These are phyloP conservation scores for Hippophae gyantsensis DNA, from an alignment of 306 rosid genomes.

Conservation along the genomic window DNA sequence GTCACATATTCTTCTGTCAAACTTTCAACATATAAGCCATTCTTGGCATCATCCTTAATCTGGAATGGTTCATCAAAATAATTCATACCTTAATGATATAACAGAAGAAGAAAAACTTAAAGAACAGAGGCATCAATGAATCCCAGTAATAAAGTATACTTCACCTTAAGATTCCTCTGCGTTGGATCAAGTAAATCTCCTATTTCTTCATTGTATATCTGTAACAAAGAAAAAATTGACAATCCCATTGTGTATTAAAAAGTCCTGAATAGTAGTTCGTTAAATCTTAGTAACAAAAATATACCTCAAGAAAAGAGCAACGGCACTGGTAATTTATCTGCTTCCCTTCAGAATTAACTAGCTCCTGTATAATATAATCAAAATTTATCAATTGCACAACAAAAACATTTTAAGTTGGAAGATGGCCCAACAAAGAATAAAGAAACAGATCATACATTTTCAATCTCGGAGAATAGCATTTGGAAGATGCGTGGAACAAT, in stretches of 20 bases:
- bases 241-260: conserved; percentile 2
- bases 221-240: conserved; percentile 1
- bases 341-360: conserved; percentile 50
- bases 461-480: conserved; percentile 71
- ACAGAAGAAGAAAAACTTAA: not conserved
- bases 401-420: not conserved
- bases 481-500: conserved; percentile 74
- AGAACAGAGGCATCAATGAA: conserved; percentile 8
- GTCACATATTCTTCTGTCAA: conserved; percentile 89
- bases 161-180: conserved; percentile 75
- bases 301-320: conserved; percentile 90
- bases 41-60: conserved; percentile 72
- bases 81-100: not conserved
- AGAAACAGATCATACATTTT: conserved; percentile 40
- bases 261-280: not conserved
- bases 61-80: conserved; percentile 25
- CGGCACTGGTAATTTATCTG: conserved; percentile 82
- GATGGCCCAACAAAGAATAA: not conserved
- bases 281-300: not conserved
- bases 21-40: conserved; percentile 59
- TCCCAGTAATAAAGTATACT: conserved; percentile 3
- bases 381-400: conserved; percentile 11
- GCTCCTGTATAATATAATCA: conserved; percentile 44
- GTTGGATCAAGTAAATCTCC: conserved; percentile 52
- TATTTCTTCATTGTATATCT: conserved; percentile 43